Evolutionary conservation across 1,284 basidiomycete genomes (phyloP), one percentile per base, ranked within the genome.

Genomic region (Austroboletus niveus): DNA sequence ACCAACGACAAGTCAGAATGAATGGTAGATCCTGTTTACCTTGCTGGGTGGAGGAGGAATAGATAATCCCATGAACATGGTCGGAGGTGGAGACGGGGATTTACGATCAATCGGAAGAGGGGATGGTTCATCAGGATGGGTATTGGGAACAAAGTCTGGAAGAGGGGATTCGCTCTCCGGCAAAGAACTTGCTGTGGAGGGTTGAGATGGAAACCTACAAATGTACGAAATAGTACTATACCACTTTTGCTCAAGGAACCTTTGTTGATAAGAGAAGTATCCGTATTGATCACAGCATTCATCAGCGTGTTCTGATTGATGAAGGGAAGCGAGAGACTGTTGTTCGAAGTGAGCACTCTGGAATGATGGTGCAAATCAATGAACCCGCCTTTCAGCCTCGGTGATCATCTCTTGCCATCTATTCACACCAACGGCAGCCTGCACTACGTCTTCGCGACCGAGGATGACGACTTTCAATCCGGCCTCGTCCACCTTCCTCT

Each of bases 381-480:
- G 8, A 30, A 69, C 72, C 14, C 45, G 87, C 87, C 69, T 74
- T 55, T 69, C 70, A 3, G 80, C 77, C 54, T 81, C 79, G 0
- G 72, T 67, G 0, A 72, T 66, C 31, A 87, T 62, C 30, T 78
- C 74, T 32, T 69, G 65, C 84, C 83, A 88, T 15, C 57, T 69
- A 20, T 75, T 74, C 39, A 66, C 60, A 3, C 83, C 83, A 22
- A 84, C 65, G 1, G 75, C 79, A 22, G 75, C 66, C 32, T 72
- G 65, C 57, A 85, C 73, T 0, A 70, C 66, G 5, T 67, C 70
- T 34, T 68, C 64, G 46, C 85, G 76, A 0, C 76, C 79, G 7
- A 89, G 66, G 3, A 84, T 68, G n/a, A 80, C 70, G 17, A 85
- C 63, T 8, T 66, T 73, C 55, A 76, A 74, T 1, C 72, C 57